phyloP scores from a whole-genome alignment of 495 filamentous ascomycete species.

The Neurospora sublineolata region DNA sequence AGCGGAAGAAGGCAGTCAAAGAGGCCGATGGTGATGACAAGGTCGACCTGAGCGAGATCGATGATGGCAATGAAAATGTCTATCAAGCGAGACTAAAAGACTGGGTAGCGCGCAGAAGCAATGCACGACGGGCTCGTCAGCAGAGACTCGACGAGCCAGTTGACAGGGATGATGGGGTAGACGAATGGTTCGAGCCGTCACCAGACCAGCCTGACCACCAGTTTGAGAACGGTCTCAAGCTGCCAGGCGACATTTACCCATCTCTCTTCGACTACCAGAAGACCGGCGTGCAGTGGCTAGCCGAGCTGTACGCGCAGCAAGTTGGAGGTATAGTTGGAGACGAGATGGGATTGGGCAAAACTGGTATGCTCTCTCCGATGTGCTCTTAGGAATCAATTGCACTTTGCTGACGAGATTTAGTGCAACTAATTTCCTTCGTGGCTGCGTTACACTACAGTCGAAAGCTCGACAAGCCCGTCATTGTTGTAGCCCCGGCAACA shows the following conservation, averaged over 20 bases:
- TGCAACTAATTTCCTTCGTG: conserved; percentile 85
- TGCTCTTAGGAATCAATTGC: too few species aligned
- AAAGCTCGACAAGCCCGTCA: conserved; percentile 66
- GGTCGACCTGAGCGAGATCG: conserved; percentile 64
- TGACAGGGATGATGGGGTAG: conserved; percentile 29
- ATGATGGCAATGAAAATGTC: conserved; percentile 81
- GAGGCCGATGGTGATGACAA: conserved; percentile 29
- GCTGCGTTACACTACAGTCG: conserved; percentile 85
- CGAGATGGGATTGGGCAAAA: conserved; percentile 97
- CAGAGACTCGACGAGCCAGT: conserved; percentile 20
- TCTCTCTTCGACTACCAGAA: conserved; percentile 92
- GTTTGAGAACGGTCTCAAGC: conserved; percentile 60
- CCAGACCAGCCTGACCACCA: conserved; percentile 63
- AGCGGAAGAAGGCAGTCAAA: conserved; percentile 30
- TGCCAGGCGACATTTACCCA: conserved; percentile 86
- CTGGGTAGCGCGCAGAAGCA: conserved; percentile 61
- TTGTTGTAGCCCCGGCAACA: conserved; percentile 86
- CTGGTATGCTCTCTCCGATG: conserved; percentile 20
- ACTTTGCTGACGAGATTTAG: conserved; percentile 4
- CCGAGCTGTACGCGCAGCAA: conserved; percentile 76
- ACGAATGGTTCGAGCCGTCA: conserved; percentile 81
- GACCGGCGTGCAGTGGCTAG: conserved; percentile 92
- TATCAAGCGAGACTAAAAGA: conserved; percentile 66
- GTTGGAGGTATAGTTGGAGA: conserved; percentile 94
- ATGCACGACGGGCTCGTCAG: conserved; percentile 44